Conservation (phyloP, 1,284 basidiomycete genomes). For the Cryptococcus depauperatus region DNA sequence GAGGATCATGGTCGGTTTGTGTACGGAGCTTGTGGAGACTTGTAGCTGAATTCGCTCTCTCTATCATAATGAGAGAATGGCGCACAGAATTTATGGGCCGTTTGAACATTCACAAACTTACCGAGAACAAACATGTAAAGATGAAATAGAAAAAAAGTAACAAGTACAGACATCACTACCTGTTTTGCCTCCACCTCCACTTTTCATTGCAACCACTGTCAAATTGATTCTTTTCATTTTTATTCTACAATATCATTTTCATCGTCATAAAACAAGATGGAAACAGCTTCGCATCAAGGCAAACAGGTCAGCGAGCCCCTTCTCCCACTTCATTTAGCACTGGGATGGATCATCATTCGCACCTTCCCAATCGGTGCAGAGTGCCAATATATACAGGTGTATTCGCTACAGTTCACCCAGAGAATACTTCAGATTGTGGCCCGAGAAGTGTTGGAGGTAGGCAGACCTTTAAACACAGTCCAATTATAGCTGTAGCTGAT, state of each 20-base stretch:
- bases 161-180: background rate
- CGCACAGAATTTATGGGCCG: too few relatives aligned
- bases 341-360: slow-evolving; percentile 29
- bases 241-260: slow-evolving; percentile 6
- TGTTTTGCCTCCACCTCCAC: background rate
- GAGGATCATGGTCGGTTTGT: background rate
- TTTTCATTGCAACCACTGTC: slow-evolving; percentile 4
- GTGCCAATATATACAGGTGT: slow-evolving; percentile 15
- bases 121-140: background rate
- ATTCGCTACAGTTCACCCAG: slow-evolving; percentile 26
- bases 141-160: background rate
- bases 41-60: too few relatives aligned
- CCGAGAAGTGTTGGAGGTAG: slow-evolving; percentile 33
- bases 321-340: slow-evolving; percentile 31
- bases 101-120: too few relatives aligned
- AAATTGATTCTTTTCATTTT: background rate
- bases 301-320: slow-evolving; percentile 11
- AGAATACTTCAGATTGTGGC: slow-evolving; percentile 28
- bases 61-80: too few relatives aligned
- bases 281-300: slow-evolving; percentile 4
- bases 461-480: background rate
- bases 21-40: too few relatives aligned
- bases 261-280: slow-evolving; percentile 7
- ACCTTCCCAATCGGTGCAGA: slow-evolving; percentile 15
- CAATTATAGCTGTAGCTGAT: background rate